Percentiles rank a stretch among this genome's conserved stretches.
phyloP scores from a whole-genome alignment of 2,329 filamentous ascomycete genomes.

The Dothistroma pini region DNA sequence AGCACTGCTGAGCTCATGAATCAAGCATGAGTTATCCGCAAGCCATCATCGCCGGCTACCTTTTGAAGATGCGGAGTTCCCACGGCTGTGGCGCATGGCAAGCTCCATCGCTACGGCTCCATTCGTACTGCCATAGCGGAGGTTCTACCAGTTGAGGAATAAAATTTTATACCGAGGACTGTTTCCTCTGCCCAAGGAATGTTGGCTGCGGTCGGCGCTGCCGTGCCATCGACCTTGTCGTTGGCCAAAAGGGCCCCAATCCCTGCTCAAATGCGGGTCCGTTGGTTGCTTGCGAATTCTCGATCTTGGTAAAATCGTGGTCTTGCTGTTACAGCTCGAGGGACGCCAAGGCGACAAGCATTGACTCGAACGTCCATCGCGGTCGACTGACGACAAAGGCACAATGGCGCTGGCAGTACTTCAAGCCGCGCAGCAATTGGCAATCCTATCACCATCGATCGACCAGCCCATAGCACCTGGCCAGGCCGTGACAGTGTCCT shows the following conservation, averaged over 20 bases:
- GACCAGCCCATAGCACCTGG: constrained; percentile 3
- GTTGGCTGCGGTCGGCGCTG: background rate
- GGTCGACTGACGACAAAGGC: background rate
- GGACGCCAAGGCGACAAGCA: too few relatives aligned
- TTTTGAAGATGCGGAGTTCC: background rate
- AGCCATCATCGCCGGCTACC: background rate
- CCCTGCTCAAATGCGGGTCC: background rate
- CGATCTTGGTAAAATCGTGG: too few relatives aligned
- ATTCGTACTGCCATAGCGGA: background rate
- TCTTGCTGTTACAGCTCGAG: too few relatives aligned
- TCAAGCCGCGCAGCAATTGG: constrained; percentile 10
- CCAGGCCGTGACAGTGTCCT: constrained; percentile 13
- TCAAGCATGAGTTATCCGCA: background rate
- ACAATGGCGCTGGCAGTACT: constrained; percentile 12
- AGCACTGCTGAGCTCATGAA: background rate
- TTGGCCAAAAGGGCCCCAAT: background rate
- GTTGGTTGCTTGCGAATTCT: background rate
- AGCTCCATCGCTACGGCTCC: background rate
- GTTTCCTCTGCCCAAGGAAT: background rate
- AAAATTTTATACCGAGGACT: background rate
- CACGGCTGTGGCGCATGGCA: background rate
- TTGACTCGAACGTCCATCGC: background rate
- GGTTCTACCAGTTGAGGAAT: background rate
- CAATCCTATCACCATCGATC: constrained; percentile 8
- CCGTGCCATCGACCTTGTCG: background rate